Base-by-base conservation (phyloP, 257 asterid species). In the Paulownia fortunei region DNA sequence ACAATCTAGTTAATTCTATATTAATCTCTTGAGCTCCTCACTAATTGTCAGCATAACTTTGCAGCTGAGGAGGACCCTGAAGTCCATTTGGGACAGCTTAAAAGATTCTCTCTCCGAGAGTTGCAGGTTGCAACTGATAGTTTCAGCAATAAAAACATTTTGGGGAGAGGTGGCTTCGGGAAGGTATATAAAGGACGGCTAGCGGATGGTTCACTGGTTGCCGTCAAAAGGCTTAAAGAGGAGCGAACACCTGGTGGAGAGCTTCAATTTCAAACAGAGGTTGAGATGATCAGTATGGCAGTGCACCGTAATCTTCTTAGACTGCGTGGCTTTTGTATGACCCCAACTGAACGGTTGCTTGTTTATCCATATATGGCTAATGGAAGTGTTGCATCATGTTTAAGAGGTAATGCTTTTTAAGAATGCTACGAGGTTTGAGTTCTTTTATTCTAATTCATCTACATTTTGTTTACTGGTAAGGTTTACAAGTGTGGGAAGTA, bases 21-120 rank as follows among this genome's bases (percentile, higher is more conserved):
- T 42, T 36, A 10, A 24, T 10, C 42, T n/a, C 15, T 18, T 49
- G 24, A 69, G 73, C 69, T 60, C 13, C 73, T 42, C 44, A 63
- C 74, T 44, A 42, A 18, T 74, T 26, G 62, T 10, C 26, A 16
- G 10, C 56, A 18, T 49, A 34, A 68, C 61, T 54, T 74, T 82
- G 69, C 84, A 87, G 92, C 92, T 5, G 92, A 87, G 83, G 92
- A 87, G 85, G 92, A 88, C 65, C 90, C 92, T 44, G 92, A 88
- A 73, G 92, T 88, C 34, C 92, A 86, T 66, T 77, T 88, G 68
- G 92, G 92, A 37, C 92, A 88, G 78, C 92, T 88, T 34, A 88
- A 86, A 72, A 49, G 92, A 69, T 88, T 83, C 80, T 85, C 92
- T 34, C 87, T 88, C 37, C 81, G 88, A 13, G 92, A 88, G 73